Evolutionary conservation across 208 protist species (phyloP).

Genomic region (Crithidia thermophila): DNA sequence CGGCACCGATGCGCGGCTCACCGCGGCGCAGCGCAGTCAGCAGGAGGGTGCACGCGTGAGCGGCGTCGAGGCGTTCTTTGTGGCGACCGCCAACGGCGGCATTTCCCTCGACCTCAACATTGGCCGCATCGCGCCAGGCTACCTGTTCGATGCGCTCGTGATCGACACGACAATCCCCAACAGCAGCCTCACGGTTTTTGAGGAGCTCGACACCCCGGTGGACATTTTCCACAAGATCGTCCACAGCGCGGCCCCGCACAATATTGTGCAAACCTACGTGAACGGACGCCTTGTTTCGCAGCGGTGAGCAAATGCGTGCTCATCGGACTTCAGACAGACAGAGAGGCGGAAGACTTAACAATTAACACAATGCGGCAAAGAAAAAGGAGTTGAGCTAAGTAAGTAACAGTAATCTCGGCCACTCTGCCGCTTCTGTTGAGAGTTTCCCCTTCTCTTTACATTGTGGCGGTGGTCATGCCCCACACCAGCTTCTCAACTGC

Average conservation of each 20-base stretch:
- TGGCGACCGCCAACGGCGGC: slow-evolving; percentile 90
- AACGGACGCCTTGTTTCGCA: slow-evolving; percentile 60
- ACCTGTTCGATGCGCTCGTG: slow-evolving; percentile 89
- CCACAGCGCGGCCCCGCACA: slow-evolving; percentile 55
- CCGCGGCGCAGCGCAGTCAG: slow-evolving; percentile 32
- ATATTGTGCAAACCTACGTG: slow-evolving; percentile 72
- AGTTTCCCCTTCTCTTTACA: too few relatives aligned
- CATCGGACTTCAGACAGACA: too few relatives aligned
- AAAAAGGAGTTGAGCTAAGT: too few relatives aligned
- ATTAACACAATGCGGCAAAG: too few relatives aligned
- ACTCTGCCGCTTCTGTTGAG: too few relatives aligned
- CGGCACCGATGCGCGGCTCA: slow-evolving; percentile 44
- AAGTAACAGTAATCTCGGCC: too few relatives aligned
- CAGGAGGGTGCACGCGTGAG: slow-evolving; percentile 33
- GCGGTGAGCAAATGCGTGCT: slow-evolving; percentile 6
- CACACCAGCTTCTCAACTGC: too few relatives aligned
- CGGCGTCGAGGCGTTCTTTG: slow-evolving; percentile 79
- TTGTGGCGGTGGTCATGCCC: too few relatives aligned
- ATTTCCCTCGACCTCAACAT: slow-evolving; percentile 86
- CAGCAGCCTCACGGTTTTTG: slow-evolving; percentile 61
- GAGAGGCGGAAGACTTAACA: too few relatives aligned
- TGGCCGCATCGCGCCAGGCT: slow-evolving; percentile 85
- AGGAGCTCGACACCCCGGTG: slow-evolving; percentile 50
- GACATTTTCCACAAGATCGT: slow-evolving; percentile 87
- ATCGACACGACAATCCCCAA: slow-evolving; percentile 65